phyloP scores from a whole-genome alignment of 2,329 filamentous ascomycete species.

The Exophiala oligosperma region DNA sequence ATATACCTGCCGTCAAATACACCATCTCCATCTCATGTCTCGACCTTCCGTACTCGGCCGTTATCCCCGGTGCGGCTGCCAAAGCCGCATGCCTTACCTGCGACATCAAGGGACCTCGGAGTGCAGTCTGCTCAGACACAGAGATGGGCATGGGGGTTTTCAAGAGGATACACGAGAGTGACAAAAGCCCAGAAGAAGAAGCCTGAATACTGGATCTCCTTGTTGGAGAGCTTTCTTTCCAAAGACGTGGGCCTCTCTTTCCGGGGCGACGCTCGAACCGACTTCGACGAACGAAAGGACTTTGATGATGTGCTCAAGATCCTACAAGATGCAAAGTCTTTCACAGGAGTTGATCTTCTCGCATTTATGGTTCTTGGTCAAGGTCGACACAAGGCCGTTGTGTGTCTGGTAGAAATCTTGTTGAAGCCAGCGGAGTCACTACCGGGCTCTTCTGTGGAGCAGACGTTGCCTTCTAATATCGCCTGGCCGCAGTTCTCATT shows the following conservation, averaged over 20 bases:
- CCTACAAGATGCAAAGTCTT: constrained; percentile 33
- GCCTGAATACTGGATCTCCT: constrained; percentile 36
- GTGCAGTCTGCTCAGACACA: neutral
- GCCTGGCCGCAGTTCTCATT: constrained; percentile 28
- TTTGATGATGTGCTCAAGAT: constrained; percentile 35
- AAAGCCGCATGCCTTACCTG: neutral
- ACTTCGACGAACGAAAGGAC: constrained; percentile 20
- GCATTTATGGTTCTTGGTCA: constrained; percentile 40
- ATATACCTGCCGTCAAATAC: neutral
- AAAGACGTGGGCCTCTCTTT: constrained; percentile 26
- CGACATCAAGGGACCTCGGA: constrained; percentile 1
- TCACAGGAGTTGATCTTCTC: constrained; percentile 38
- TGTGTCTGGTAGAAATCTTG: constrained; percentile 40
- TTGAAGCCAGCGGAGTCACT: constrained; percentile 38
- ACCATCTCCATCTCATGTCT: neutral
- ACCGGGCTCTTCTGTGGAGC: constrained; percentile 19
- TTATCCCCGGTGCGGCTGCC: neutral
- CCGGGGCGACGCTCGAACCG: constrained; percentile 5
- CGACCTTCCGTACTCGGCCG: neutral
- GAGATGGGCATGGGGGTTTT: neutral
- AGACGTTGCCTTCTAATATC: constrained; percentile 33
- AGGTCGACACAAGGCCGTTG: constrained; percentile 42
- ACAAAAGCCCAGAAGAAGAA: constrained; percentile 26
- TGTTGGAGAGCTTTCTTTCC: constrained; percentile 38
- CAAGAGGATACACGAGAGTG: neutral